Base-by-base conservation (phyloP, 2,329 filamentous ascomycete species). In the Ceratocystis colombiana region DNA sequence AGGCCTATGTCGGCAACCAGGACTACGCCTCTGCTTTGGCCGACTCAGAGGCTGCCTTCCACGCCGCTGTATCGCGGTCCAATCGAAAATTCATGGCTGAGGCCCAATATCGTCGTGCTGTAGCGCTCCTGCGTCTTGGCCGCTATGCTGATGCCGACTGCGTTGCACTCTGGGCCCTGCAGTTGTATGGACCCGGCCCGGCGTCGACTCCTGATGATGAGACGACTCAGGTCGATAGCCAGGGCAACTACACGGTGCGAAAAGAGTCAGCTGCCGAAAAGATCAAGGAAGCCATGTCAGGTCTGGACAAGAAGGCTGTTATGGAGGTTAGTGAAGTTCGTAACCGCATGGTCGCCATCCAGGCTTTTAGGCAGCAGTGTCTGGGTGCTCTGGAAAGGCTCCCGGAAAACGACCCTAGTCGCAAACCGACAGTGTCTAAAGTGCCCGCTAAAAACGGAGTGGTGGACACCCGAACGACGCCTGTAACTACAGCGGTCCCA, bases 81-180 rank as follows among this genome's bases (percentile, higher is more conserved):
- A 88, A 87, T 71, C 84, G 88, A 63, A 84, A 90, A 70, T 81
- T 88, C 37, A 90, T 96, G 74, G 80, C 86, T 59, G 84, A 90
- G n/a, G 87, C 89, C 1, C 90, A 96, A 72, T 84, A 94, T 71
- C 85, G 92, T 70, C 84, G 93, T 46, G 88, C 84, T 4, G 84
- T 96, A 12, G 82, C 88, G 10, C 79, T 93, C 30, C 88, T 85
- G 74, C 83, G 86, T 62, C 78, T 91, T 50, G 84, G 83, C 44
- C 81, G 84, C 64, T 90, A 85, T 71, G 90, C 87, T 2, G 88
- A 96, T 75, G 87, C 91, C 0, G 82, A 86, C 67, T 82, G 85
- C 70, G 84, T 92, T 69, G 84, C 92, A 22, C 78, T 79, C 20
- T 86, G 84, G 79, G 76, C 79, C 41, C 77, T 79, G 74, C 72